Evolutionary conservation across 2,329 filamentous ascomycete genomes (phyloP).

Genomic region (Colletotrichum cuscutae): DNA sequence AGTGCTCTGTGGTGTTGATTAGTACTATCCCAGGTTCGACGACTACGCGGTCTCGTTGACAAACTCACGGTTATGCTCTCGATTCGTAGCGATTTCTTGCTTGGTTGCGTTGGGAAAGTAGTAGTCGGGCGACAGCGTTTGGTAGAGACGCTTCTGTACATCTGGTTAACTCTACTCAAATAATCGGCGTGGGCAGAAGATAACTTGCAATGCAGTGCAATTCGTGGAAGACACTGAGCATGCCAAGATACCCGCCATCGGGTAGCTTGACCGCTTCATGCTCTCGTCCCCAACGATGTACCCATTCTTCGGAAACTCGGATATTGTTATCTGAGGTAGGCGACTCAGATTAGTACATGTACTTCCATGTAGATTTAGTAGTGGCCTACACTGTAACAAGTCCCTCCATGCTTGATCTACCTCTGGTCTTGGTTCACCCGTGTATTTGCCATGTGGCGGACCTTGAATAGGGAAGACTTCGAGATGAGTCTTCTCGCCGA

Average conservation of each 20-base stretch:
- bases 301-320: conserved; percentile 29
- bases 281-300: conserved; percentile 26
- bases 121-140: conserved; percentile 27
- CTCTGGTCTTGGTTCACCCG: conserved; percentile 25
- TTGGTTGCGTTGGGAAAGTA: conserved; percentile 30
- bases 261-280: conserved; percentile 32
- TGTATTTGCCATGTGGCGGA: conserved; percentile 30
- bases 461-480: conserved; percentile 31
- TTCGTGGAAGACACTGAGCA: conserved; percentile 32
- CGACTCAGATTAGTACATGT: background rate
- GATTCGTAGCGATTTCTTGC: conserved; percentile 19
- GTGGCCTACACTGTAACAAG: conserved; percentile 20
- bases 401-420: conserved; percentile 32
- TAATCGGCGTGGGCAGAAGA: background rate
- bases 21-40: background rate
- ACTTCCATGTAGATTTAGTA: accelerated
- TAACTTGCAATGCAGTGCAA: conserved; percentile 28
- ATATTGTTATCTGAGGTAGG: conserved; percentile 25
- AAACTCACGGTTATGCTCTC: conserved; percentile 27
- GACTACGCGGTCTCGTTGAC: background rate
- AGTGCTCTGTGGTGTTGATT: conserved; percentile 5
- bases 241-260: conserved; percentile 32
- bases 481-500: conserved; percentile 25
- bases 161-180: background rate
- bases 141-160: conserved; percentile 27